Conservation (phyloP, 1,284 basidiomycete genomes). For the Leccinum pachyderme region DNA sequence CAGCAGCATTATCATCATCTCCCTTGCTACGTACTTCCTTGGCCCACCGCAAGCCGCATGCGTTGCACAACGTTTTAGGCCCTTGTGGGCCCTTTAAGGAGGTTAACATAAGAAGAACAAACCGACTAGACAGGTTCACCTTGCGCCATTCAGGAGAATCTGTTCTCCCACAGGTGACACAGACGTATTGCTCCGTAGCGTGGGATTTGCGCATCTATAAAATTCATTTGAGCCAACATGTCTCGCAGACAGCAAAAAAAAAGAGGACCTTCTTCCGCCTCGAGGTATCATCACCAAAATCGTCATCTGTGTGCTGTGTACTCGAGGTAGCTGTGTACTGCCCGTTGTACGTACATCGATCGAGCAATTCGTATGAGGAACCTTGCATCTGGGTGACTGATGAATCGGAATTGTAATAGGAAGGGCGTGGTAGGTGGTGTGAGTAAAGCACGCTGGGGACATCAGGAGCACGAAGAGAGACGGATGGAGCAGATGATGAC, state of each 20-base stretch:
- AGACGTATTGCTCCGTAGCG: slow-evolving; percentile 64
- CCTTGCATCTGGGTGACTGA: slow-evolving; percentile 14
- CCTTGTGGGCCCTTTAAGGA: slow-evolving; percentile 67
- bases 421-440: slow-evolving; percentile 6
- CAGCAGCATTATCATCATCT: slow-evolving; percentile 34
- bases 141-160: slow-evolving; percentile 85
- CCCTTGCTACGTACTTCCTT: slow-evolving; percentile 55
- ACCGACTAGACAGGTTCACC: slow-evolving; percentile 38
- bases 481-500: slow-evolving; percentile 9
- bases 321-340: slow-evolving; percentile 17
- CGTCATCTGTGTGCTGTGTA: slow-evolving; percentile 26
- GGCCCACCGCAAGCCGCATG: slow-evolving; percentile 83
- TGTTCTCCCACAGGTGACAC: slow-evolving; percentile 75
- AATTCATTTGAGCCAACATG: slow-evolving; percentile 2
- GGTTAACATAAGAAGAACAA: slow-evolving; percentile 12
- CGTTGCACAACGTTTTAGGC: slow-evolving; percentile 86
- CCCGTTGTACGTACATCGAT: slow-evolving; percentile 11
- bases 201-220: slow-evolving; percentile 48
- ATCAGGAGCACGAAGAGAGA: slow-evolving; percentile 13
- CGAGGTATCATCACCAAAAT: slow-evolving; percentile 25
- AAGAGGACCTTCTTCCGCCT: slow-evolving; percentile 42
- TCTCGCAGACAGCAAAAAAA: background rate
- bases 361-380: slow-evolving; percentile 22
- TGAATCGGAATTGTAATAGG: slow-evolving; percentile 20
- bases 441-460: slow-evolving; percentile 13